phyloP scores from a whole-genome alignment of 179 eudicot species.

The Spinacia oleracea region DNA sequence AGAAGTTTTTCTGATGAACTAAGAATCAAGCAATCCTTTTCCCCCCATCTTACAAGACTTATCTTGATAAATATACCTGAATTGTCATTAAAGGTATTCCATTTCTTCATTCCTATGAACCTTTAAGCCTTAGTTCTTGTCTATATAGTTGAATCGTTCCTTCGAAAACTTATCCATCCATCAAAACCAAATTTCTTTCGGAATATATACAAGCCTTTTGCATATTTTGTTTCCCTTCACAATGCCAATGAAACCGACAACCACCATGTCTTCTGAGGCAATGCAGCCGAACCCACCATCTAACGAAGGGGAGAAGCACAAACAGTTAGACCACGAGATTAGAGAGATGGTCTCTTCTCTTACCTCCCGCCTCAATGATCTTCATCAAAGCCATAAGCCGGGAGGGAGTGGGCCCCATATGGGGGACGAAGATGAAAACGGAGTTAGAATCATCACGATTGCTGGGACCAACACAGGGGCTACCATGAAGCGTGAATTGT shows the following conservation, averaged over 20 bases:
- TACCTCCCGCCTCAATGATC: slow-evolving; percentile 44
- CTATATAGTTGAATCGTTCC: slow-evolving; percentile 9
- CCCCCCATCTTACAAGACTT: slow-evolving; percentile 18
- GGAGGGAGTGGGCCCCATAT: slow-evolving; percentile 21
- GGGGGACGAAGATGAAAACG: slow-evolving; percentile 33
- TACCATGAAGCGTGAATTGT: slow-evolving; percentile 33
- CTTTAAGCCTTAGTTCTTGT: slow-evolving; percentile 19
- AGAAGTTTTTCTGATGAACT: slow-evolving; percentile 29
- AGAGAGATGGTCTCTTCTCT: slow-evolving; percentile 59
- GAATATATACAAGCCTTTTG: background rate
- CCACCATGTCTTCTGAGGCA: slow-evolving; percentile 33
- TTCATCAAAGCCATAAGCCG: slow-evolving; percentile 24
- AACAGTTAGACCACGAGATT: slow-evolving; percentile 49
- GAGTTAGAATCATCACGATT: slow-evolving; percentile 40
- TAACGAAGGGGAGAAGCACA: slow-evolving; percentile 33
- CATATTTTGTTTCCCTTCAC: background rate
- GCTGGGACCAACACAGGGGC: slow-evolving; percentile 45
- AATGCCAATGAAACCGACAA: background rate
- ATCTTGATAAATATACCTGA: slow-evolving; percentile 32
- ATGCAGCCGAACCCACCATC: slow-evolving; percentile 20
- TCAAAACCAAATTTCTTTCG: slow-evolving; percentile 1
- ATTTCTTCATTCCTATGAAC: slow-evolving; percentile 19
- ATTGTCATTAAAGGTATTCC: slow-evolving; percentile 41
- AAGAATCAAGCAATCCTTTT: slow-evolving; percentile 42
- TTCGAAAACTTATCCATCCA: background rate